Base-by-base conservation (phyloP, 1,284 basidiomycete genomes). In the Porogramme epimiltina region DNA sequence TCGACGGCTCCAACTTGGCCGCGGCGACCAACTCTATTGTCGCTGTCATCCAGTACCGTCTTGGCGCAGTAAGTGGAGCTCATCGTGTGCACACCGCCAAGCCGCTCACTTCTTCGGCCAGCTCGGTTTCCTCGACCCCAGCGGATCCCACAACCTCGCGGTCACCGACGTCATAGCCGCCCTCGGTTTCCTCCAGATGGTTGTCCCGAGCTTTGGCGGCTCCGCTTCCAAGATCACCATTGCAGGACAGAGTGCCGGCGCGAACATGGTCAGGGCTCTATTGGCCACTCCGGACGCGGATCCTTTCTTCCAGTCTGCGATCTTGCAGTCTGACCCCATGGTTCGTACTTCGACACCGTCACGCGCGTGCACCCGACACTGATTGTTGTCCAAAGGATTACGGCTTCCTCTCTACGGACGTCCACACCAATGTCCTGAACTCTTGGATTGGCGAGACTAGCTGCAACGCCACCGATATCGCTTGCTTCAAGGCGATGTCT, bases 161-260 rank as follows among this genome's bases (percentile, higher is more conserved):
- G 72, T 91, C 13, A 76, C 76, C 58, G 93, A 95, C 65, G 70
- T 85, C 38, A 79, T 92, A 47, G 82, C 82, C 45, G 84, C 84
- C 0, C 70, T 94, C 46, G 70, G 80, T 33, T 91, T 89, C 67
- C 66, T 95, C 55, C 75, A 82, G 49, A 72, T 71, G 24, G 77
- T 84, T n/a, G 61, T 82, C 4, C 77, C 84, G 2, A 75, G 79
- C 24, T 89, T 95, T 59, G 91, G 91, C 8, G 93, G 91, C 8
- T 71, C 74, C 52, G 45, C 74, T 3, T 75, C 76, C 3, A 81
- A 80, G 58, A 80, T 97, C 60, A 94, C 92, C 0, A 60, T 97
- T 19, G 91, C 91, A 20, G 95, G 95, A 4, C 93, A 97, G 69
- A 93, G 91, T 63, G 84, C 84, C 26, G 95, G 95, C 36, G 94